phyloP scores from a whole-genome alignment of 805 yeast genomes.

The Yarrowia divulgata region DNA sequence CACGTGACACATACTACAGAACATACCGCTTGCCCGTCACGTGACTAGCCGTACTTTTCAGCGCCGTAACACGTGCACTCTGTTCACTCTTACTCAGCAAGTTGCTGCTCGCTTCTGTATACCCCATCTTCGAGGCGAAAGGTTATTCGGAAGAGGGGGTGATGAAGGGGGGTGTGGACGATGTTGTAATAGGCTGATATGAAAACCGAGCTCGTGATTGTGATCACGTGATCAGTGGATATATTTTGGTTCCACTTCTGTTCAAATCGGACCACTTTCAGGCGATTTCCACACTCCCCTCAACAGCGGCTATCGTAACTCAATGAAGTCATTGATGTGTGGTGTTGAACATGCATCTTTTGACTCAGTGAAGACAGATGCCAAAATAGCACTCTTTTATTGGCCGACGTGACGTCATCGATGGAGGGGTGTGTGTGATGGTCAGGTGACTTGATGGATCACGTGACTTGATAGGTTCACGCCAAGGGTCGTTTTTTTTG shows the following conservation, averaged over 20 bases:
- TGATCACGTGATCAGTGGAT: neutral
- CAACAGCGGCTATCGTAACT: constrained; percentile 32
- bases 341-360: constrained; percentile 1
- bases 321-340: constrained; percentile 1
- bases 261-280: neutral
- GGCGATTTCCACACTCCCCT: neutral
- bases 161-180: neutral
- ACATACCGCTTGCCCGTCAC: neutral
- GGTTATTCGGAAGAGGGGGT: neutral
- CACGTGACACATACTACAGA: neutral
- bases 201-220: neutral
- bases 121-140: constrained; percentile 8
- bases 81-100: neutral
- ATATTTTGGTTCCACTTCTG: neutral
- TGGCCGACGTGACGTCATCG: constrained; percentile 15
- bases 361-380: constrained; percentile 22
- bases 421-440: too few species aligned
- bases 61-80: neutral
- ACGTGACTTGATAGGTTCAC: too few species aligned
- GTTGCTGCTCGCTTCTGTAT: constrained; percentile 15
- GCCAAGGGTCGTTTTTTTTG: too few species aligned
- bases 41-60: neutral
- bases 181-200: neutral
- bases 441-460: too few species aligned
- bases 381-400: neutral